Evolutionary conservation across 2,329 filamentous ascomycete genomes (phyloP).

Genomic region (Pseudogymnoascus sp.): DNA sequence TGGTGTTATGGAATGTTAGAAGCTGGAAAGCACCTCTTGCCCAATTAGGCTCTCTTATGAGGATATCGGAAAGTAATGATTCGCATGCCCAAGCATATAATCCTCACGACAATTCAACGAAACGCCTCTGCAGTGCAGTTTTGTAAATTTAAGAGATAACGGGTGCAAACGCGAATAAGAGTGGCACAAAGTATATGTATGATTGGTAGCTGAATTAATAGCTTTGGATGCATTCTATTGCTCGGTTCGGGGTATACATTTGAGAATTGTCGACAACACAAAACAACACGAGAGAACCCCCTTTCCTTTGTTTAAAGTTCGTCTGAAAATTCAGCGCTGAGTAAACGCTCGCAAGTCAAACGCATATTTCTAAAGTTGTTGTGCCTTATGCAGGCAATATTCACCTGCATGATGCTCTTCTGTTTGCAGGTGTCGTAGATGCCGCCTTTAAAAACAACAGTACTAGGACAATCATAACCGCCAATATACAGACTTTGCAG

Average conservation of each 20-base stretch:
- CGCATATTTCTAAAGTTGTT: neutral
- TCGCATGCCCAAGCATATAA: neutral
- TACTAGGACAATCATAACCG: neutral
- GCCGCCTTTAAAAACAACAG: neutral
- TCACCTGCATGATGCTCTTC: slow-evolving; percentile 2
- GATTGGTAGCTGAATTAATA: neutral
- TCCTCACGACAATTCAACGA: neutral
- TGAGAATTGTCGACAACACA: neutral
- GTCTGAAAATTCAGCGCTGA: neutral
- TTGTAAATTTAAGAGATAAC: neutral
- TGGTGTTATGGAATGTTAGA: neutral
- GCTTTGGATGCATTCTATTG: neutral
- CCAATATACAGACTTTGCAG: neutral
- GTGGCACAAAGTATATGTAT: neutral
- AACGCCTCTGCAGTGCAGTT: neutral
- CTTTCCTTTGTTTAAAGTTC: neutral
- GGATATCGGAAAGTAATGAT: neutral
- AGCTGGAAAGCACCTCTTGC: neutral
- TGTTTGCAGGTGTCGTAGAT: neutral
- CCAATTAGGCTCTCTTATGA: neutral
- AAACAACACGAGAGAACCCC: neutral
- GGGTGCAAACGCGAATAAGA: neutral
- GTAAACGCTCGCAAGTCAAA: neutral
- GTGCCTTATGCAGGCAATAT: neutral
- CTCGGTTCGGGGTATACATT: neutral